phyloP scores from a whole-genome alignment of 129 eudicot genomes.

The Ambrosia trifida region DNA sequence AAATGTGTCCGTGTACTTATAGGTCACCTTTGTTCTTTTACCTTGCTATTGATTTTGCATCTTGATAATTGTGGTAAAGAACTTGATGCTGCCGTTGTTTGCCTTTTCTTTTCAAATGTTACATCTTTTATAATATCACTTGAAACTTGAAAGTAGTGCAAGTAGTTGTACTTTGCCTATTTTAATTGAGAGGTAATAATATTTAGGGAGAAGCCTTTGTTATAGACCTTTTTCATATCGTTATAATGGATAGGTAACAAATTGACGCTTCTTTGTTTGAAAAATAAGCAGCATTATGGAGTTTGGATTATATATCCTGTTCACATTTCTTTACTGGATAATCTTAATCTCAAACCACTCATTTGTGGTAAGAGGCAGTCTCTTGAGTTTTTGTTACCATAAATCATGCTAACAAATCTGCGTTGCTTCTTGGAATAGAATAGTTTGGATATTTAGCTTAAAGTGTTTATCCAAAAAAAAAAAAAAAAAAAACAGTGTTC shows the following conservation, averaged over 20 bases:
- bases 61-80: not conserved
- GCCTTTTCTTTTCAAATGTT: not conserved
- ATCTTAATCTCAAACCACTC: too few relatives aligned
- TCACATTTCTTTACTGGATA: too few relatives aligned
- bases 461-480: too few relatives aligned
- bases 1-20: too few relatives aligned
- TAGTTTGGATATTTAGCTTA: too few relatives aligned
- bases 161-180: not conserved
- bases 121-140: not conserved
- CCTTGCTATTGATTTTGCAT: not conserved
- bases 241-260: not conserved
- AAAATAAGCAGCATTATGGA: not conserved
- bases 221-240: not conserved
- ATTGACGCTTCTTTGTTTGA: not conserved
- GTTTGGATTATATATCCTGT: not conserved
- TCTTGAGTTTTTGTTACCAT: too few relatives aligned
- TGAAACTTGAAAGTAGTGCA: constrained; percentile 3
- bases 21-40: not conserved
- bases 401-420: too few relatives aligned
- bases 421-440: too few relatives aligned
- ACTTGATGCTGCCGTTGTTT: not conserved
- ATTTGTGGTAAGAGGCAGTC: too few relatives aligned
- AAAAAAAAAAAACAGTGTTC: too few relatives aligned
- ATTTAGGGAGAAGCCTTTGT: not conserved
- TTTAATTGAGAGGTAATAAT: not conserved